Evolutionary conservation across 495 filamentous ascomycete genomes (phyloP).

Genomic region (Echria macrotheca): DNA sequence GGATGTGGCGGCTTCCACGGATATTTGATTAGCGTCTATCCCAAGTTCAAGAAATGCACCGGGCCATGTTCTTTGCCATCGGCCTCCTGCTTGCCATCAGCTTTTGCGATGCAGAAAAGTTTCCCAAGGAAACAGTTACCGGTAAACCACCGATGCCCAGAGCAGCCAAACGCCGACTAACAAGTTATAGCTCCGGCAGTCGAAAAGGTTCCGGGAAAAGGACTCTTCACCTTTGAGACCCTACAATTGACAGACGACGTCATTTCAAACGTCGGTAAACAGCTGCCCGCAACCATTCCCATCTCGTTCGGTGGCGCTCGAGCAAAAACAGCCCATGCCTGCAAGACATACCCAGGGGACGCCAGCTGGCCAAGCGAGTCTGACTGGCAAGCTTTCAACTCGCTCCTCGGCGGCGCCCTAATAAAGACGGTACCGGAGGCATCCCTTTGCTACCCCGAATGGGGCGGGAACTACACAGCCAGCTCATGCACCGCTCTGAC

Average conservation of each 20-base stretch:
- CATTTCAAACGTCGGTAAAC: neutral
- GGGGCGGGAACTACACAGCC: conserved; percentile 13
- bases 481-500: conserved; percentile 35
- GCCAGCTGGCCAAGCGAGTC: conserved; percentile 35
- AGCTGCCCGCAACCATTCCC: neutral
- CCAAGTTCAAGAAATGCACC: too few species aligned
- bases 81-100: too few species aligned
- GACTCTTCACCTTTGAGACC: conserved; percentile 17
- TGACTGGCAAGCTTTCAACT: conserved; percentile 41
- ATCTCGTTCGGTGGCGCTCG: neutral
- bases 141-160: too few species aligned
- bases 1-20: too few species aligned
- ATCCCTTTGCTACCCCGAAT: conserved; percentile 3
- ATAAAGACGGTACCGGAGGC: conserved; percentile 45
- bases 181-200: too few species aligned
- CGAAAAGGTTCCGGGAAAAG: too few species aligned
- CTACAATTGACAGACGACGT: conserved; percentile 12
- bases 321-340: conserved; percentile 12
- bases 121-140: too few species aligned
- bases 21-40: too few species aligned
- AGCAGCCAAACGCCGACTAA: too few species aligned
- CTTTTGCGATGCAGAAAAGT: too few species aligned
- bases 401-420: conserved; percentile 42
- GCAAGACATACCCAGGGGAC: conserved; percentile 50
- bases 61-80: too few species aligned